Evolutionary conservation across 345 rosid species (phyloP).

Genomic region (Populus davidiana): DNA sequence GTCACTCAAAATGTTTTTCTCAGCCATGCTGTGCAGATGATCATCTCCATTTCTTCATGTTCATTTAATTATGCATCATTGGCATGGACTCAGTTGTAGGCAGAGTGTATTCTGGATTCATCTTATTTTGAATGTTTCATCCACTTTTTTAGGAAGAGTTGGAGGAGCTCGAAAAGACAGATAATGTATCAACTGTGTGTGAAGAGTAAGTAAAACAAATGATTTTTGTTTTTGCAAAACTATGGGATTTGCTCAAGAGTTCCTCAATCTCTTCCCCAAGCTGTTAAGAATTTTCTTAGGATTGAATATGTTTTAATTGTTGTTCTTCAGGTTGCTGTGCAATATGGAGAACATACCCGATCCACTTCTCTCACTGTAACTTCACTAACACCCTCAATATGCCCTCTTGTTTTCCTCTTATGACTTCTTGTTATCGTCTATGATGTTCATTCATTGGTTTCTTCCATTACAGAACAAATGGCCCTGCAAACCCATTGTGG

Average conservation of each 20-base stretch:
- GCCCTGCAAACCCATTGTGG: conserved; percentile 55
- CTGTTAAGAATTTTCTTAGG: not conserved
- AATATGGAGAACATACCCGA: conserved; percentile 43
- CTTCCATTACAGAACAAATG: conserved; percentile 51
- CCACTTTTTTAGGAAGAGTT: conserved; percentile 50
- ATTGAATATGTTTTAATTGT: conserved; percentile 2
- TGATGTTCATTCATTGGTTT: conserved; percentile 5
- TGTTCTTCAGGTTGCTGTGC: conserved; percentile 40
- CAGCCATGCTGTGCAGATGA: not conserved
- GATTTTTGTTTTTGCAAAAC: not conserved
- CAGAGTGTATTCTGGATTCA: not conserved
- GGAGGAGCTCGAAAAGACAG: conserved; percentile 49
- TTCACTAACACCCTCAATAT: not conserved
- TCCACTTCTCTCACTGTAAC: conserved; percentile 64
- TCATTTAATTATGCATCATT: not conserved
- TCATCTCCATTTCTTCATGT: not conserved
- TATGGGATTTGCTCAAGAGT: not conserved
- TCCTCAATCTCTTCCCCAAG: not conserved
- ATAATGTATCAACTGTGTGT: conserved; percentile 46
- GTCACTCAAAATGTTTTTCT: not conserved
- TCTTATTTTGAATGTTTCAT: not conserved
- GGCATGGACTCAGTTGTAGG: not conserved
- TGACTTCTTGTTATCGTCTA: not conserved
- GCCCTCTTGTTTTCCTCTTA: not conserved
- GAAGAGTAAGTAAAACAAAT: conserved; percentile 51